A percentile compares a stretch with the other conserved stretches of the same genome.
Evolutionary conservation across 371 early-diverging fungal species (phyloP).

Genomic region (Mucor saturninus): DNA sequence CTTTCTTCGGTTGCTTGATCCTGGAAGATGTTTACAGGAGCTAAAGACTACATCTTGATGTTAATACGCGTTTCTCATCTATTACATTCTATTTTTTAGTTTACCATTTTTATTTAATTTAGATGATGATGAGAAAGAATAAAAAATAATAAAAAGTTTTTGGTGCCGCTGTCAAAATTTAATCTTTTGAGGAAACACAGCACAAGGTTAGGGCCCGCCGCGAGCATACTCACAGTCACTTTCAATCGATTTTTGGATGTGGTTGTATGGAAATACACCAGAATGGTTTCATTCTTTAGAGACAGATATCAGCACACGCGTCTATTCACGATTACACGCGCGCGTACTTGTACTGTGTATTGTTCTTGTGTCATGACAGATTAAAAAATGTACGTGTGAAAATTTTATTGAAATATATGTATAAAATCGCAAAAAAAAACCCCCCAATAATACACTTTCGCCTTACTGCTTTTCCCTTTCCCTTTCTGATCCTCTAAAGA

Average conservation of each 20-base stretch:
- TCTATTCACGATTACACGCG: too few species aligned
- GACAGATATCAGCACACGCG: too few species aligned
- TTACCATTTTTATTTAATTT: slow-evolving; percentile 11
- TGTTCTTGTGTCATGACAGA: too few species aligned
- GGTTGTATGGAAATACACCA: too few species aligned
- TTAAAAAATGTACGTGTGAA: too few species aligned
- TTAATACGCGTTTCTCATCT: background rate
- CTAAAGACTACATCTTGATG: slow-evolving; percentile 54
- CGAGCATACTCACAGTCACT: background rate
- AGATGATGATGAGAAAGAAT: slow-evolving; percentile 5
- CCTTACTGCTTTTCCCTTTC: too few species aligned
- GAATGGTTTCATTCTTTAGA: too few species aligned
- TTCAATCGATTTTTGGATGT: background rate
- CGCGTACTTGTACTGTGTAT: too few species aligned
- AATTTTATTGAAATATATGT: too few species aligned
- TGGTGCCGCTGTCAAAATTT: slow-evolving; percentile 11
- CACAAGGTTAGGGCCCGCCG: background rate
- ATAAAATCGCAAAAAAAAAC: too few species aligned
- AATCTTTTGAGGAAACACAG: background rate
- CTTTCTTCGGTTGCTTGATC: slow-evolving; percentile 95
- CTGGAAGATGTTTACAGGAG: slow-evolving; percentile 86
- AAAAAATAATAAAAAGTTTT: slow-evolving; percentile 9
- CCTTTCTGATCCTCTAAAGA: too few species aligned
- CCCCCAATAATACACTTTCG: too few species aligned
- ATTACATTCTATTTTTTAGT: background rate